A percentile compares a stretch with the other conserved stretches of the same genome.
Evolutionary conservation across 2,329 filamentous ascomycete species (phyloP).

Genomic region (Fusarium sp.): DNA sequence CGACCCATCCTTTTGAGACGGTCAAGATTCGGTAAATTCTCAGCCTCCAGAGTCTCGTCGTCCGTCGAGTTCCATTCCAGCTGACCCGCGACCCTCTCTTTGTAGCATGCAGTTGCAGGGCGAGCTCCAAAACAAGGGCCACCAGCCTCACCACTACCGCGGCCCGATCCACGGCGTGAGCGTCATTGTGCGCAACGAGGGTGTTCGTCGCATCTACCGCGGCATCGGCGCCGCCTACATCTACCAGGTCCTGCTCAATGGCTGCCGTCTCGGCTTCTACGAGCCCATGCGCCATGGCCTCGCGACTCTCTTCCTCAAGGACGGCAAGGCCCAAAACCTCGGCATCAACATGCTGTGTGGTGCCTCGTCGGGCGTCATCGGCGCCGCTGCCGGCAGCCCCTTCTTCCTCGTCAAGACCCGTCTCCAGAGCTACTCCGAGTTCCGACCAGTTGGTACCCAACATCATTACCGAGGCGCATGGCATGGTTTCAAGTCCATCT

Average conservation of each 20-base stretch:
- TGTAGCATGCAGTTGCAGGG: constrained; percentile 90
- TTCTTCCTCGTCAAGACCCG: constrained; percentile 99
- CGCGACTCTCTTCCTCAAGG: constrained; percentile 73
- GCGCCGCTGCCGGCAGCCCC: constrained; percentile 89
- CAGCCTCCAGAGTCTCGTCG: background rate
- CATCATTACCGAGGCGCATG: constrained; percentile 86
- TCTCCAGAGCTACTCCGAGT: constrained; percentile 91
- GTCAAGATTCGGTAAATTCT: constrained; percentile 88
- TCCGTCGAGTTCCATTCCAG: background rate
- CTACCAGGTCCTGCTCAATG: constrained; percentile 96
- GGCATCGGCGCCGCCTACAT: constrained; percentile 92
- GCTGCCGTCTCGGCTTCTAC: constrained; percentile 96
- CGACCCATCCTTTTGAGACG: constrained; percentile 97
- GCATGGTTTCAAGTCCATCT: constrained; percentile 84
- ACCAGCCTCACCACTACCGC: constrained; percentile 86
- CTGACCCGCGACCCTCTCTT: constrained; percentile 11
- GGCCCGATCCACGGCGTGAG: constrained; percentile 90
- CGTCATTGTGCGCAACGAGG: constrained; percentile 91
- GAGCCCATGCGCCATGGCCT: constrained; percentile 84
- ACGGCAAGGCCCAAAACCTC: constrained; percentile 79
- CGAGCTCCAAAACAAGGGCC: constrained; percentile 85
- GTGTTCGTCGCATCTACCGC: constrained; percentile 81
- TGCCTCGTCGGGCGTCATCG: constrained; percentile 86
- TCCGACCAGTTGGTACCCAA: constrained; percentile 94
- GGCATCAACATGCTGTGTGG: constrained; percentile 94